Evolutionary conservation across 441 rosid species (phyloP).

Genomic region (Biscutella laevigata): DNA sequence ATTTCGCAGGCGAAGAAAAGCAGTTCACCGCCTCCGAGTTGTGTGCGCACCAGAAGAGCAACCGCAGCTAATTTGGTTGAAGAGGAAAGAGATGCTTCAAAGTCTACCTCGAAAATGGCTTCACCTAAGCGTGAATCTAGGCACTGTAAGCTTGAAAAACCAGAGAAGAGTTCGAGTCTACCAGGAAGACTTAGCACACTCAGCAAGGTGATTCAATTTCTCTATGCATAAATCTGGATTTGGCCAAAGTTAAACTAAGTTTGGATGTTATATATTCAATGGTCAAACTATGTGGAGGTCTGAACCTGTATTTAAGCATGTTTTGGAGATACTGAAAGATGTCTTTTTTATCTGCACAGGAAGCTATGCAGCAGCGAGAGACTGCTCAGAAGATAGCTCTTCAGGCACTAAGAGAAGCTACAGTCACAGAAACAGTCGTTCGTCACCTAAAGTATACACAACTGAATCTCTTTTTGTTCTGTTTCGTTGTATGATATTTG

Average conservation of each 20-base stretch:
- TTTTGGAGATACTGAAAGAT: neutral
- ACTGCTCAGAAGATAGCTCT: slow-evolving; percentile 78
- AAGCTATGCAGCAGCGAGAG: slow-evolving; percentile 73
- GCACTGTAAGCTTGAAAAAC: slow-evolving; percentile 12
- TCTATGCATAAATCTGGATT: neutral
- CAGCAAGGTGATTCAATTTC: slow-evolving; percentile 44
- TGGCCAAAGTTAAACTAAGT: neutral
- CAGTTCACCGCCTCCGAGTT: slow-evolving; percentile 26
- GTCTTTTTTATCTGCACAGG: slow-evolving; percentile 41
- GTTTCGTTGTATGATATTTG: neutral
- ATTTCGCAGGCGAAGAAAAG: slow-evolving; percentile 23
- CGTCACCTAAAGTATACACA: slow-evolving; percentile 62
- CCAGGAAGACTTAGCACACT: slow-evolving; percentile 40
- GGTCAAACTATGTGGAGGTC: no score
- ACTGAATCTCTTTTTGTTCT: neutral
- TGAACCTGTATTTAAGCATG: neutral
- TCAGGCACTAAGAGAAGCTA: slow-evolving; percentile 76
- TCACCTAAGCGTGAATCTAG: slow-evolving; percentile 11
- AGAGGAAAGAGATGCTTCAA: slow-evolving; percentile 12
- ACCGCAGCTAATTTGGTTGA: slow-evolving; percentile 16
- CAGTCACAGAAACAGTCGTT: slow-evolving; percentile 65
- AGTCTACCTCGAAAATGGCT: slow-evolving; percentile 1
- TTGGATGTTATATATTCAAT: neutral
- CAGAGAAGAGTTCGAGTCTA: slow-evolving; percentile 16
- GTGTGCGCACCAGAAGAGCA: slow-evolving; percentile 20